These are phyloP conservation scores for Tardiomyces depauwii DNA, from an alignment of 1,139 yeast species.

Conservation along the genomic window DNA sequence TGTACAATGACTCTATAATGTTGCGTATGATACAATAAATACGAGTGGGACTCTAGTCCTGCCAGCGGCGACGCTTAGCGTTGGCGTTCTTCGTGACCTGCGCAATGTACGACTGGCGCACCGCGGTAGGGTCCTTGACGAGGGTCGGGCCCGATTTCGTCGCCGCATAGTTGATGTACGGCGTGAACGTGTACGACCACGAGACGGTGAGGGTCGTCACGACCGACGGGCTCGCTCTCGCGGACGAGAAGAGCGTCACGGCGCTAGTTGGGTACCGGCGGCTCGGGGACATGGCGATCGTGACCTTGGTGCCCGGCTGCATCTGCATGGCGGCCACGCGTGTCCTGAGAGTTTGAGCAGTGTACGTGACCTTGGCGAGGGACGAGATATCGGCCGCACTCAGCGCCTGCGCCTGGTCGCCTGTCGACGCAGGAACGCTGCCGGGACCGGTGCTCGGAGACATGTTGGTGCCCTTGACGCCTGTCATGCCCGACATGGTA, in stretches of 20 bases:
- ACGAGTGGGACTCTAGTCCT: not conserved
- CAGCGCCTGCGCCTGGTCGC: conserved; percentile 18
- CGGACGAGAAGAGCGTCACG: conserved; percentile 44
- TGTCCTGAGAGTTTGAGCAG: conserved; percentile 61
- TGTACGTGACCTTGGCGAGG: conserved; percentile 39
- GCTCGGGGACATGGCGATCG: conserved; percentile 23
- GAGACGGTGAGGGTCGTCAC: conserved; percentile 67
- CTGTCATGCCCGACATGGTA: conserved; percentile 57
- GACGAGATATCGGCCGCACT: conserved; percentile 30
- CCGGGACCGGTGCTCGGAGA: conserved; percentile 35
- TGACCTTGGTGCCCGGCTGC: conserved; percentile 65
- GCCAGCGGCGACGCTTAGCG: not conserved
- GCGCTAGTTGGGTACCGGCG: conserved; percentile 43
- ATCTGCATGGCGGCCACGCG: conserved; percentile 86
- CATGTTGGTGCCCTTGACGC: conserved; percentile 32
- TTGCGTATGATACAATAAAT: not conserved
- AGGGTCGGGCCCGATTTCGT: conserved; percentile 3
- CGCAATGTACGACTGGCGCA: not conserved
- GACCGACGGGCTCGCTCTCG: conserved; percentile 26
- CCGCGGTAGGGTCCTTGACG: not conserved
- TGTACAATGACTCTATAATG: too few species aligned
- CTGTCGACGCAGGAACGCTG: conserved; percentile 27
- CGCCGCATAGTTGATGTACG: conserved; percentile 51
- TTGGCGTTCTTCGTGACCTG: not conserved
- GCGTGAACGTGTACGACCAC: conserved; percentile 63